Conservation (phyloP, 2,329 filamentous ascomycete species). For the Penicillium capsulatum region DNA sequence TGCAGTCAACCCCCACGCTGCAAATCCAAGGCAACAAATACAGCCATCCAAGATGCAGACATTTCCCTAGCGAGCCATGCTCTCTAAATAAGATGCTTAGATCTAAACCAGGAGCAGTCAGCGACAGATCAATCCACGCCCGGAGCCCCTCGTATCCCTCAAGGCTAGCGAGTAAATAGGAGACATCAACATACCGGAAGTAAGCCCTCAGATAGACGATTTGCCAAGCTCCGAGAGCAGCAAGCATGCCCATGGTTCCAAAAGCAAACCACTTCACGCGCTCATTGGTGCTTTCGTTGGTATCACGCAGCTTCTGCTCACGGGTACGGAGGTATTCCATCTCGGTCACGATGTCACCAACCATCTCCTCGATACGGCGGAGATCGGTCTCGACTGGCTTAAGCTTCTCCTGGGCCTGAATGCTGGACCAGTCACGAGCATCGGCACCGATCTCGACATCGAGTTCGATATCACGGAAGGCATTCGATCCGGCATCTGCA, state of each 20-base stretch:
- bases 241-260: conserved; percentile 83
- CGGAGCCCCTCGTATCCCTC: too few species aligned
- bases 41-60: conserved; percentile 17
- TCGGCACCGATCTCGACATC: conserved; percentile 96
- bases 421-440: conserved; percentile 95
- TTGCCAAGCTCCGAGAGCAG: conserved; percentile 91
- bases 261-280: conserved; percentile 98
- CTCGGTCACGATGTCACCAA: conserved; percentile 81
- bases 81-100: not conserved
- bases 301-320: conserved; percentile 95
- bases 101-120: conserved; percentile 2
- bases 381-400: conserved; percentile 96
- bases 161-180: conserved; percentile 39
- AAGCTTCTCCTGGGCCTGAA: conserved; percentile 94
- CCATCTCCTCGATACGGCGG: conserved; percentile 84
- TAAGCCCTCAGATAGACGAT: conserved; percentile 96
- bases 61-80: conserved; percentile 3
- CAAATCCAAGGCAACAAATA: conserved; percentile 7
- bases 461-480: conserved; percentile 73
- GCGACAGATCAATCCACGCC: too few species aligned
- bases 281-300: conserved; percentile 99
- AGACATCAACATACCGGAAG: conserved; percentile 79
- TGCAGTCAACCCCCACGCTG: conserved; percentile 11
- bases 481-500: conserved; percentile 43
- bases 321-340: conserved; percentile 91